Conservation (phyloP, 768 basidiomycete species). For the Udeniomyces megalosporus region DNA sequence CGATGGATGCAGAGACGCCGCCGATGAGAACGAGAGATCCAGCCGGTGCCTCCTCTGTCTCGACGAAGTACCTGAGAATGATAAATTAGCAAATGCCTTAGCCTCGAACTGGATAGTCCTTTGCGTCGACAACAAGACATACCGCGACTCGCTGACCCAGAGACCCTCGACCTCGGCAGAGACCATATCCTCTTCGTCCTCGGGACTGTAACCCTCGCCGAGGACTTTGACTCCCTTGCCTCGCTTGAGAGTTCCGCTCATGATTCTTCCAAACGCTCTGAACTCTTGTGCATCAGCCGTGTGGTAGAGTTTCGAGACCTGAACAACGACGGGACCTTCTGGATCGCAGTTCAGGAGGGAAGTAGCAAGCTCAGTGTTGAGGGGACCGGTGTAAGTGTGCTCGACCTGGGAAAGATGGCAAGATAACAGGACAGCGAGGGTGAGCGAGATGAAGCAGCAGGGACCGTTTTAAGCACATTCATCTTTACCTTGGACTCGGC, state of each 20-base stretch:
- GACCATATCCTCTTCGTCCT: constrained; percentile 98
- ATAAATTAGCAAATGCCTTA: background rate
- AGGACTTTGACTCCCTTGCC: constrained; percentile 84
- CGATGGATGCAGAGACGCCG: constrained; percentile 84
- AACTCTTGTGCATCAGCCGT: constrained; percentile 94
- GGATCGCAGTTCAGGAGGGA: constrained; percentile 71
- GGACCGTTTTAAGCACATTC: no score
- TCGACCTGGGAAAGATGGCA: constrained; percentile 42
- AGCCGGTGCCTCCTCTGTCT: constrained; percentile 69
- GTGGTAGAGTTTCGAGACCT: constrained; percentile 86
- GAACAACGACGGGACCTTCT: constrained; percentile 78
- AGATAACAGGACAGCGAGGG: background rate
- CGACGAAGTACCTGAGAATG: constrained; percentile 62
- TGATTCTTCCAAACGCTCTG: constrained; percentile 82
- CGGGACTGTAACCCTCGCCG: constrained; percentile 94
- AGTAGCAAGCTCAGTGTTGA: constrained; percentile 57
- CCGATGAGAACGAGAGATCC: constrained; percentile 86
- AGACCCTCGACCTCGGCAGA: constrained; percentile 65
- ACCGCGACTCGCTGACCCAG: constrained; percentile 85
- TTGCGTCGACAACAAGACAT: constrained; percentile 19
- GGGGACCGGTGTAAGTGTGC: constrained; percentile 72
- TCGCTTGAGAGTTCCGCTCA: constrained; percentile 75
- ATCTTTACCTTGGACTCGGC: constrained; percentile 32
- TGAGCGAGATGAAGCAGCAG: background rate
- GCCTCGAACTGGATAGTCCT: background rate